phyloP scores from a whole-genome alignment of 352 stramenopile species.

The Globisporangium mamillatum region DNA sequence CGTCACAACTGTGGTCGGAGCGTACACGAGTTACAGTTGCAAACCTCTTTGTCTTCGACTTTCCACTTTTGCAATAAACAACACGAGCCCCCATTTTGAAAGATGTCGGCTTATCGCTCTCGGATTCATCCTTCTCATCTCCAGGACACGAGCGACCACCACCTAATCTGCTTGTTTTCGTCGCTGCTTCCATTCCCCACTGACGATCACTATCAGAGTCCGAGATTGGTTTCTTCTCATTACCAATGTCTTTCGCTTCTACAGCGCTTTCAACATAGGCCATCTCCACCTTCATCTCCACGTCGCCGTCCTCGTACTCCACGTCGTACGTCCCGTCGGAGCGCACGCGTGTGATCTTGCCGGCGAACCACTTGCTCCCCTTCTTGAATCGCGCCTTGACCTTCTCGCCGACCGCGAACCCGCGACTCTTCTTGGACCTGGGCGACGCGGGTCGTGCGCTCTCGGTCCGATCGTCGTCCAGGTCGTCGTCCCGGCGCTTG shows the following conservation, averaged over 20 bases:
- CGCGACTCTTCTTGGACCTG: too few relatives aligned
- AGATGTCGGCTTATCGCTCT: neutral
- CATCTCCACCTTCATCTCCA: conserved; percentile 32
- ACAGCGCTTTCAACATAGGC: conserved; percentile 16
- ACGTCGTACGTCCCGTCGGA: conserved; percentile 69
- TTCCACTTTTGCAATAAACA: conserved; percentile 35
- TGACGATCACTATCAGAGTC: neutral
- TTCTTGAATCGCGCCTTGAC: conserved; percentile 39
- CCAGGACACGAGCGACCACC: neutral
- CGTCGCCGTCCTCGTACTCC: conserved; percentile 61
- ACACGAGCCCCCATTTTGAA: conserved; percentile 33
- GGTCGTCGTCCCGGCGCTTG: too few relatives aligned
- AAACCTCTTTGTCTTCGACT: conserved; percentile 28
- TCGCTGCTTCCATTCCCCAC: neutral
- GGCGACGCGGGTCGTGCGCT: too few relatives aligned
- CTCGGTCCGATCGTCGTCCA: too few relatives aligned
- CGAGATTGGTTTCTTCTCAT: neutral
- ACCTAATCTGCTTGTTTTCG: neutral
- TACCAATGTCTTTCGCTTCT: neutral
- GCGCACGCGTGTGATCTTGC: conserved; percentile 53
- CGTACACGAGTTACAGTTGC: conserved; percentile 36
- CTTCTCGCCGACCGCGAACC: conserved; percentile 15
- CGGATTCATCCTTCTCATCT: neutral
- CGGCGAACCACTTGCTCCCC: conserved; percentile 54
- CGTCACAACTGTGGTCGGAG: conserved; percentile 54